Percentiles rank a stretch among this genome's conserved stretches.
Conservation (phyloP, 768 basidiomycete genomes). For the Phallus indusiatus region DNA sequence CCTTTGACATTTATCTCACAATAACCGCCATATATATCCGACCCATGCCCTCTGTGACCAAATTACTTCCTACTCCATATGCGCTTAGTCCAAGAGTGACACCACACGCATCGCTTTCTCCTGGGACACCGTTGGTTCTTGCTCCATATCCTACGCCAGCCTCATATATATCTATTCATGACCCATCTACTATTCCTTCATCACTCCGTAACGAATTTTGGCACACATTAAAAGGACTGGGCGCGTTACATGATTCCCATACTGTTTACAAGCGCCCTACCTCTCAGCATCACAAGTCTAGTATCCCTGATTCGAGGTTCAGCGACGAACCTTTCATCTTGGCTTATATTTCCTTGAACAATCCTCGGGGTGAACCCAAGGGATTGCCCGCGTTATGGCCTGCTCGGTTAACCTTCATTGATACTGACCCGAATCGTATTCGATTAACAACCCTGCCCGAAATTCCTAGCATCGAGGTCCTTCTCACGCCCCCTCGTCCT, state of each 20-base stretch:
- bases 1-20: conserved; percentile 45
- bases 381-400: conserved; percentile 72
- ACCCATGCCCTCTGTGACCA: conserved; percentile 47
- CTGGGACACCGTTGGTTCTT: conserved; percentile 4
- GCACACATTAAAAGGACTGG: conserved; percentile 52
- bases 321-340: conserved; percentile 30
- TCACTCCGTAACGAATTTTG: conserved; percentile 31
- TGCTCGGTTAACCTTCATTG: conserved; percentile 34
- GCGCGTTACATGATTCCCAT: conserved; percentile 16
- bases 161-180: conserved; percentile 6
- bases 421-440: conserved; percentile 27
- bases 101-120: background rate
- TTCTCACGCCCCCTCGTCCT: background rate
- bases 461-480: conserved; percentile 29
- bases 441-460: conserved; percentile 51
- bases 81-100: conserved; percentile 46
- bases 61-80: conserved; percentile 55
- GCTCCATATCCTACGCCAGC: conserved; percentile 6
- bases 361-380: conserved; percentile 73
- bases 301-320: conserved; percentile 9
- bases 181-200: background rate
- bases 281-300: conserved; percentile 5
- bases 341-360: conserved; percentile 67
- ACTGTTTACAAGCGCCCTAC: background rate
- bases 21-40: conserved; percentile 50